phyloP scores from a whole-genome alignment of 2,329 filamentous ascomycete species.

The Setomelanomma holmii region DNA sequence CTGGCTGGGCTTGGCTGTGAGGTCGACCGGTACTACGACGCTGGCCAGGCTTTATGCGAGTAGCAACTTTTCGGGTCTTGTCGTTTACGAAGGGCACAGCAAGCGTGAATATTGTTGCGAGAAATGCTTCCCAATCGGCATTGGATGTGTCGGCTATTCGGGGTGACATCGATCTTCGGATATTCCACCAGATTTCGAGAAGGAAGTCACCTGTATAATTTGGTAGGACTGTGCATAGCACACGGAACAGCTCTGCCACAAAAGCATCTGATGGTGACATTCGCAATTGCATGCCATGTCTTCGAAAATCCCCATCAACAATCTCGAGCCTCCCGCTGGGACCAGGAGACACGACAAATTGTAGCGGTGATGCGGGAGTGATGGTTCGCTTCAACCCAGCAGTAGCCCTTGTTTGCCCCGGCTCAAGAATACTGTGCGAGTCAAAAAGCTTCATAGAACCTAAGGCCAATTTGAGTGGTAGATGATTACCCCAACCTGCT shows the following conservation, averaged over 20 bases:
- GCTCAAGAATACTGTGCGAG: slow-evolving; percentile 39
- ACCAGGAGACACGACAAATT: slow-evolving; percentile 31
- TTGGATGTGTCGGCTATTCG: slow-evolving; percentile 16
- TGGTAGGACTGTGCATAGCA: slow-evolving; percentile 43
- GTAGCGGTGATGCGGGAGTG: slow-evolving; percentile 28
- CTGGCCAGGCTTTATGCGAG: slow-evolving; percentile 25
- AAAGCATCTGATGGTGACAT: slow-evolving; percentile 37
- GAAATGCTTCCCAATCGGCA: slow-evolving; percentile 50
- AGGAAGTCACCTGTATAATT: slow-evolving; percentile 46
- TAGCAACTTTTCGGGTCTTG: slow-evolving; percentile 27
- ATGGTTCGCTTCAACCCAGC: slow-evolving; percentile 45
- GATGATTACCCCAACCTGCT: slow-evolving; percentile 47
- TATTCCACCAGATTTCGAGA: slow-evolving; percentile 49
- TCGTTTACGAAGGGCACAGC: slow-evolving; percentile 46
- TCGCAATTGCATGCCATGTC: slow-evolving; percentile 42
- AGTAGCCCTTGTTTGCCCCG: slow-evolving; percentile 33
- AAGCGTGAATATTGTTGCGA: slow-evolving; percentile 50
- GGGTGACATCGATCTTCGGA: slow-evolving; percentile 31
- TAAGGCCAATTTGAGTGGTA: slow-evolving; percentile 36
- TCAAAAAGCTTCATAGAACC: slow-evolving; percentile 42
- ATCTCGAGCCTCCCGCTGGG: slow-evolving; percentile 39
- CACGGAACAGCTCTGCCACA: slow-evolving; percentile 41
- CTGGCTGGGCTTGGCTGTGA: slow-evolving; percentile 30
- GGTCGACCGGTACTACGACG: slow-evolving; percentile 33
- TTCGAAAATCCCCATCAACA: slow-evolving; percentile 37